Conservation (phyloP, 225 moss, liverwort and hornwort genomes). For the Pseudisothecium myosuroides region DNA sequence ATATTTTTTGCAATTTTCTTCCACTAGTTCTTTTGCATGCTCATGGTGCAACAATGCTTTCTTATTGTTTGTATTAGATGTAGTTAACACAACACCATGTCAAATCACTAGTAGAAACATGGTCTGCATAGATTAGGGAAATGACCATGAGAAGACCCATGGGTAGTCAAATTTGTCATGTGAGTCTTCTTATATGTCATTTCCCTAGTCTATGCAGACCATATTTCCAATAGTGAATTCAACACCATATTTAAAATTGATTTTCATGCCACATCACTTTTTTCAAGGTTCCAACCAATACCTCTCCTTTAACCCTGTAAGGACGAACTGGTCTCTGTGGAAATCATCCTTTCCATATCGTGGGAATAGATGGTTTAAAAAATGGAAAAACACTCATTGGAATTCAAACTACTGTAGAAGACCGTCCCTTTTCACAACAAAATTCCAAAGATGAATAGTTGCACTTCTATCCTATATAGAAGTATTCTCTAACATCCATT, state of each 20-base stretch:
- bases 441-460: too few relatives aligned
- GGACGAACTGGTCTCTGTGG: too few relatives aligned
- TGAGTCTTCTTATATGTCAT: too few relatives aligned
- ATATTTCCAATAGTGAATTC: neutral
- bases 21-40: neutral
- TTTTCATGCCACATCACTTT: neutral
- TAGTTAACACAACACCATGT: neutral
- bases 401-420: too few relatives aligned
- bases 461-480: too few relatives aligned
- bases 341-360: too few relatives aligned
- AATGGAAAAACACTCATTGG: too few relatives aligned
- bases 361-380: too few relatives aligned
- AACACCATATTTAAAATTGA: neutral
- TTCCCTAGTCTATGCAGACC: neutral
- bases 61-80: neutral
- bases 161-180: neutral
- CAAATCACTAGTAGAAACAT: neutral
- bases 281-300: neutral
- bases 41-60: neutral
- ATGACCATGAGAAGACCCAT: neutral
- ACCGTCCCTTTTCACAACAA: too few relatives aligned
- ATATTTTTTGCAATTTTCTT: neutral
- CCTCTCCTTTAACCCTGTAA: neutral
- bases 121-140: accelerated
- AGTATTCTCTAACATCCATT: too few relatives aligned